phyloP scores from a whole-genome alignment of 2,329 filamentous ascomycete species.

The Alternaria sp. region DNA sequence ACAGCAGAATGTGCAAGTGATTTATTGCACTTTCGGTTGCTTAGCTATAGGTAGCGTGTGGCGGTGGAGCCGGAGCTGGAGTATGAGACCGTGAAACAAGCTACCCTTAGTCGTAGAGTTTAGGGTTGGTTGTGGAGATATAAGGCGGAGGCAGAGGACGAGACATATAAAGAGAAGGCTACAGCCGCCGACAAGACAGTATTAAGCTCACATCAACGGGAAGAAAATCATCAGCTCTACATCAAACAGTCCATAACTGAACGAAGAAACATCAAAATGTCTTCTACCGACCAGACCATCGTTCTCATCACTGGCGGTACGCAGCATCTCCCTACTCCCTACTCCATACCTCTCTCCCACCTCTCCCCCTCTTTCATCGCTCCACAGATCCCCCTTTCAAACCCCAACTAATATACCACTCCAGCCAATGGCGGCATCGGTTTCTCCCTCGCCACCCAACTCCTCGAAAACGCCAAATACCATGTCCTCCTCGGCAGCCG shows the following conservation, averaged over 20 bases:
- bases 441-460: constrained; percentile 50
- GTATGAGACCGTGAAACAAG: background rate
- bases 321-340: background rate
- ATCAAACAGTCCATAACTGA: background rate
- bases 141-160: background rate
- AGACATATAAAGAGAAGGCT: background rate
- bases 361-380: background rate
- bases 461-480: constrained; percentile 45
- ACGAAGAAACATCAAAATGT: background rate
- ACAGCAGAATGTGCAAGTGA: background rate
- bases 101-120: background rate
- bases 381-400: background rate
- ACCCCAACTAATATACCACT: fast-evolving
- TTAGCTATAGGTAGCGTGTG: background rate
- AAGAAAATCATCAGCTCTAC: background rate
- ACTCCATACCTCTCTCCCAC: background rate
- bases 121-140: background rate
- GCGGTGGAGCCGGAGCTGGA: background rate
- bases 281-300: constrained; percentile 27
- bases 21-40: background rate
- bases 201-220: background rate
- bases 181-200: background rate
- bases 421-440: constrained; percentile 57
- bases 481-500: constrained; percentile 27
- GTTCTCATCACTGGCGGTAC: constrained; percentile 47